Percentiles rank a stretch among this genome's conserved stretches.
phyloP scores from a whole-genome alignment of 345 rosid genomes.

The Lenwebbia sp. region DNA sequence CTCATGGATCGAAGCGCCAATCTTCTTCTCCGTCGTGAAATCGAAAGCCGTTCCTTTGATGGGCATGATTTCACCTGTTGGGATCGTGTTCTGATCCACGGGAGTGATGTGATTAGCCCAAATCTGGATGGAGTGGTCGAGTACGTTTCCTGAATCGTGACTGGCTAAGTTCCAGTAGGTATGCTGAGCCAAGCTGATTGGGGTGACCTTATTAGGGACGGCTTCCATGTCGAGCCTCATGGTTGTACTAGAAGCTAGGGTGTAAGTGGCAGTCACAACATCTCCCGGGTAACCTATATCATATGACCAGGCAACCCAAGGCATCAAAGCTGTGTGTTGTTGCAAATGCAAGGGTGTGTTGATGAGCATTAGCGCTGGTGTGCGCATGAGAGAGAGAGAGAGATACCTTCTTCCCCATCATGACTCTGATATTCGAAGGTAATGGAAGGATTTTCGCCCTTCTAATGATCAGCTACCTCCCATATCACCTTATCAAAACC shows the following conservation, averaged over 20 bases:
- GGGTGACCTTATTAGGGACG: constrained; percentile 63
- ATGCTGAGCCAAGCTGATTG: constrained; percentile 83
- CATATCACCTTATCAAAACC: constrained; percentile 82
- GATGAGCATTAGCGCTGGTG: neutral
- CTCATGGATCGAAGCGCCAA: constrained; percentile 54
- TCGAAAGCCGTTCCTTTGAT: constrained; percentile 83
- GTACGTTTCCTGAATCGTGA: constrained; percentile 63
- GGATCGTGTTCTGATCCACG: constrained; percentile 64
- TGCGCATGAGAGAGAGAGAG: neutral
- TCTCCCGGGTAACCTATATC: constrained; percentile 77
- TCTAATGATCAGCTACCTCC: constrained; percentile 56
- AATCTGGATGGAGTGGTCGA: constrained; percentile 64
- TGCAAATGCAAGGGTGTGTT: neutral
- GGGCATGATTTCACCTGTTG: constrained; percentile 70
- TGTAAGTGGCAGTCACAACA: constrained; percentile 67
- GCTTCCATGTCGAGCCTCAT: constrained; percentile 96
- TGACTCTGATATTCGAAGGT: constrained; percentile 53
- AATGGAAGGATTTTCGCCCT: constrained; percentile 59
- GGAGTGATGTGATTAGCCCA: constrained; percentile 82
- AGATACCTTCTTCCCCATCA: constrained; percentile 81
- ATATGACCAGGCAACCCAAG: neutral
- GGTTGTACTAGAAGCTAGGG: constrained; percentile 54
- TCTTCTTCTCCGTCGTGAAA: constrained; percentile 61
- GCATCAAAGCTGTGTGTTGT: neutral
- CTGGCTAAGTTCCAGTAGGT: constrained; percentile 96